phyloP scores from a whole-genome alignment of 1,139 yeast species.

The Blastobotrys serpentis region DNA sequence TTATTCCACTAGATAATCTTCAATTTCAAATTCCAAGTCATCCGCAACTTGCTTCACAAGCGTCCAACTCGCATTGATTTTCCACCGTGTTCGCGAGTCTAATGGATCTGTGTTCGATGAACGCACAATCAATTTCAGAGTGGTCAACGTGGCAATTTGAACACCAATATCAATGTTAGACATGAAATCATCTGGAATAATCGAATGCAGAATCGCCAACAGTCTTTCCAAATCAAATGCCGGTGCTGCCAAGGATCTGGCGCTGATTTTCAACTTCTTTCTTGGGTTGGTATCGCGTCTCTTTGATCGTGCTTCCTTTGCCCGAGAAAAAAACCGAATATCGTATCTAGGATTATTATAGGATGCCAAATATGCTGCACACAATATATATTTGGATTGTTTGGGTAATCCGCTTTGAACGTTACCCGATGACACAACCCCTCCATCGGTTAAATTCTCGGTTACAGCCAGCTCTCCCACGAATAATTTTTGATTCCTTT shows the following conservation, averaged over 20 bases:
- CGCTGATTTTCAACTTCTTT: constrained; percentile 49
- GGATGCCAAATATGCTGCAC: constrained; percentile 73
- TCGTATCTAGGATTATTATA: constrained; percentile 61
- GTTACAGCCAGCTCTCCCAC: constrained; percentile 44
- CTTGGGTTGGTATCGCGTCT: constrained; percentile 45
- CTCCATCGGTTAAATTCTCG: constrained; percentile 24
- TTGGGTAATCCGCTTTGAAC: constrained; percentile 43
- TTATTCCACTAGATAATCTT: constrained; percentile 47
- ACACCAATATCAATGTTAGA: constrained; percentile 51
- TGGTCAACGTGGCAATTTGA: constrained; percentile 60
- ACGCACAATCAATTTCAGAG: constrained; percentile 53
- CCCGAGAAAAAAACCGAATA: constrained; percentile 56
- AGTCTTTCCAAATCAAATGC: constrained; percentile 67
- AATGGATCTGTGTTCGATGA: constrained; percentile 55
- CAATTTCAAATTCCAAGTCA: constrained; percentile 55
- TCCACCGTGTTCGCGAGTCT: constrained; percentile 65
- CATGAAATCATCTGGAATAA: constrained; percentile 41
- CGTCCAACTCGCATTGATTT: constrained; percentile 56
- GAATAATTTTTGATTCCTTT: constrained; percentile 46
- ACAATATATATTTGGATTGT: constrained; percentile 58
- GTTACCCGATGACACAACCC: neutral
- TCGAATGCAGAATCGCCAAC: constrained; percentile 62
- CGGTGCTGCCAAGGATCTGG: constrained; percentile 57
- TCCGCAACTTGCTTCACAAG: constrained; percentile 51
- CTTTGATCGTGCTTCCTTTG: constrained; percentile 51